Conservation (phyloP, 495 filamentous ascomycete genomes). For the Neurospora sp. region DNA sequence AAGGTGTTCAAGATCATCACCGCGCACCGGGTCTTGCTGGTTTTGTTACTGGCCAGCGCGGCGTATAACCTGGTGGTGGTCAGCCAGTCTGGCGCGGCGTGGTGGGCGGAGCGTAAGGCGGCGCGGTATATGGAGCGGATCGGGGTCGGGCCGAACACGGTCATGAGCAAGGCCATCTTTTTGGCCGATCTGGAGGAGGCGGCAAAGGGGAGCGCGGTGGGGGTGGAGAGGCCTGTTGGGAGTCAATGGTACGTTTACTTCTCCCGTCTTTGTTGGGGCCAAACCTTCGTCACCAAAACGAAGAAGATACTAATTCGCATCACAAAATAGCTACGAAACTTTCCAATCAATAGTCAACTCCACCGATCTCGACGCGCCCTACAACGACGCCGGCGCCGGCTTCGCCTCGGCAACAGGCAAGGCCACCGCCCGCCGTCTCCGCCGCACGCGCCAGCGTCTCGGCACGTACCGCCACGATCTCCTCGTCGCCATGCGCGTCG, state of each 20-base stretch:
- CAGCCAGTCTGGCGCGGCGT: constrained; percentile 54
- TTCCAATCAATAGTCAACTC: constrained; percentile 46
- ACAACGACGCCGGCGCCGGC: constrained; percentile 30
- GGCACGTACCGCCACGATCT: constrained; percentile 85
- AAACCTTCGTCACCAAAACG: background rate
- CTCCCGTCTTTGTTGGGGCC: background rate
- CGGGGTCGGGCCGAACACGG: constrained; percentile 64
- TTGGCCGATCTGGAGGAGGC: constrained; percentile 71
- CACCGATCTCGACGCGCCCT: constrained; percentile 42
- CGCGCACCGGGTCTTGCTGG: constrained; percentile 66
- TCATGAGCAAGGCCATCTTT: constrained; percentile 80
- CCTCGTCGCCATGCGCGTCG: constrained; percentile 77
- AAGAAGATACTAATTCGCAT: background rate
- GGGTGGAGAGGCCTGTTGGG: constrained; percentile 17
- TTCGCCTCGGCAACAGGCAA: constrained; percentile 41
- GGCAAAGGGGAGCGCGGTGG: constrained; percentile 26
- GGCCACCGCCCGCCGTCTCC: constrained; percentile 55
- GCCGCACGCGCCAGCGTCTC: constrained; percentile 68
- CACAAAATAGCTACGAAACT: constrained; percentile 35
- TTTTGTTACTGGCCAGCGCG: constrained; percentile 54
- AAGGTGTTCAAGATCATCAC: constrained; percentile 59
- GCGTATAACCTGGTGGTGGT: constrained; percentile 63
- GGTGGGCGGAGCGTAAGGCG: constrained; percentile 81
- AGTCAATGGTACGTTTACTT: constrained; percentile 32
- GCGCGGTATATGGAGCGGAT: constrained; percentile 67